Conservation (phyloP, 345 rosid species). For the Xanthoceras sorbifolium region DNA sequence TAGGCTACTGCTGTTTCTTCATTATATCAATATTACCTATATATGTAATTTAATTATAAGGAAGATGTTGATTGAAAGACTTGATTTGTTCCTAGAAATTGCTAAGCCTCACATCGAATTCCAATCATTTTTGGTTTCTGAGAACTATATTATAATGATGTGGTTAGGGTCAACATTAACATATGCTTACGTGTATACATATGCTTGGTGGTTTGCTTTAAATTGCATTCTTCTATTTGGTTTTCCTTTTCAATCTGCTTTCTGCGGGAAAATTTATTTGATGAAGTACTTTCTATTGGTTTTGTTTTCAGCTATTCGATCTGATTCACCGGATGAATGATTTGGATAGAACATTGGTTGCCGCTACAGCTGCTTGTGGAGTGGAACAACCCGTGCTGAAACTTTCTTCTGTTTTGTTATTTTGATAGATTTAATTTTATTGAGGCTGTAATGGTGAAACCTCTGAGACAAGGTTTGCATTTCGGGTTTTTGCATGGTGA, state of each 20-base stretch:
- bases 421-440: slow-evolving; percentile 10
- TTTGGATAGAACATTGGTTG: background rate
- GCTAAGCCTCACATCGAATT: background rate
- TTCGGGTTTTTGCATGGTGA: slow-evolving; percentile 5
- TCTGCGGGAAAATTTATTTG: background rate
- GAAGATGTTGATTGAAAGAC: background rate
- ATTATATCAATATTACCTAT: background rate
- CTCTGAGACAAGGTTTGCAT: background rate
- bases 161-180: background rate
- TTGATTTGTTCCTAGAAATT: background rate
- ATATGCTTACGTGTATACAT: background rate
- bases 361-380: slow-evolving; percentile 2
- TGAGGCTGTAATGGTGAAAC: background rate
- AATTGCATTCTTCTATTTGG: background rate
- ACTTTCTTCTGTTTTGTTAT: slow-evolving; percentile 1
- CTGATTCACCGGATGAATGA: slow-evolving; percentile 15
- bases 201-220: background rate
- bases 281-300: background rate
- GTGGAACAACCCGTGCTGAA: background rate
- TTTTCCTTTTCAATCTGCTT: background rate
- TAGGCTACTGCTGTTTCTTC: background rate
- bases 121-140: background rate
- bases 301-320: slow-evolving; percentile 18
- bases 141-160: too few species aligned
- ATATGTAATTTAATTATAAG: background rate